Evolutionary conservation across 2,329 filamentous ascomycete species (phyloP), one percentile per base, ranked within the genome.

Genomic region (Ascosphaera apis): DNA sequence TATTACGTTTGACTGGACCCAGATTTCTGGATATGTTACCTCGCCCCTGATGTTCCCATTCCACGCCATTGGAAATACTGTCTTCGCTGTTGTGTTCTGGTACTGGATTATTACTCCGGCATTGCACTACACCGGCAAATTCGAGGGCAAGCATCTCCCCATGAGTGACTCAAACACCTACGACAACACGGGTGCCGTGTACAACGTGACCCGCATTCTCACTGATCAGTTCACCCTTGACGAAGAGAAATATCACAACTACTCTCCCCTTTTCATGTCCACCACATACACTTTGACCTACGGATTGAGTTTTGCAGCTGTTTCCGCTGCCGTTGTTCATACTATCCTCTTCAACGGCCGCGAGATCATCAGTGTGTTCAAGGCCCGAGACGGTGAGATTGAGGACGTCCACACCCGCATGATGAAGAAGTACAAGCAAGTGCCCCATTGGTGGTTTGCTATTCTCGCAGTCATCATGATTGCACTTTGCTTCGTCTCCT

Each of bases 1-100:
- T 1, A 68, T 82, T 21, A 80, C 75, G 0, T 79, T 82, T 47
- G 76, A 82, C 56, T 81, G 76, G 75, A 75, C 72, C 3, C 72
- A 79, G 44, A 3, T 17, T 36, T 64, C 72, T 2, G 76, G 73
- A 33, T 81, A 69, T 41, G 60, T 76, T 36, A 67, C 68, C 19
- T 76, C 71, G 7, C 76, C 75, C 15, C 53, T 81, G 27, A 73
- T 79, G 35, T 67, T 73, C 2, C 76, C 76, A 3, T 81, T 73
- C 71, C 69, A 74, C 48, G 76, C 74, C 6, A 80, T 80, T 42
- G 73, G 70, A 39, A 82, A 82, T 47, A 78, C 72, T 0, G 51
- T 77, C 30, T 67, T 79, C 23, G 75, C 75, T 12, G 66, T 79
- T 18, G 58, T 76, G 1, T 17, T 65, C 1, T 79, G 76, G 48